phyloP scores from a whole-genome alignment of 2,329 filamentous ascomycete genomes.

The Fusarium sarcochroum region DNA sequence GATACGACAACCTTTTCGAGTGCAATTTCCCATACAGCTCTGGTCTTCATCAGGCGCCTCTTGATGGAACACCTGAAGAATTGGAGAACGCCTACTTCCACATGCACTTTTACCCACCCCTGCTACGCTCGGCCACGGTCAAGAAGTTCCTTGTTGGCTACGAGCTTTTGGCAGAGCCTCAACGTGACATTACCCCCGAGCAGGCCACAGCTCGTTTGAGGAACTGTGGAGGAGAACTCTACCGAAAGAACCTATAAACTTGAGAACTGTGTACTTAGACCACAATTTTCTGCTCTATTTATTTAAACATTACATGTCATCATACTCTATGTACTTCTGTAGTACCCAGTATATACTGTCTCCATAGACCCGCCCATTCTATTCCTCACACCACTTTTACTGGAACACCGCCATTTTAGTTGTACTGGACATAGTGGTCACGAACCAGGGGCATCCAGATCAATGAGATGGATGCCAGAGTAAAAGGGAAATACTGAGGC shows the following conservation, averaged over 20 bases:
- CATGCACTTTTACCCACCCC: conserved; percentile 96
- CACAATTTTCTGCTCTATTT: conserved; percentile 23
- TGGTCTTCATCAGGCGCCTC: conserved; percentile 93
- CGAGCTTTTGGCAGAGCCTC: conserved; percentile 97
- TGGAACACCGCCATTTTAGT: conserved; percentile 37
- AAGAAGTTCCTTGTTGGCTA: conserved; percentile 97
- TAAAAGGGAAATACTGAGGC: conserved; percentile 69
- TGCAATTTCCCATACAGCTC: conserved; percentile 98
- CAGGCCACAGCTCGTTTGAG: conserved; percentile 87
- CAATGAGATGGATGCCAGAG: conserved; percentile 64
- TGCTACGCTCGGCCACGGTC: conserved; percentile 92
- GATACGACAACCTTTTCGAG: conserved; percentile 98
- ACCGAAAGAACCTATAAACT: conserved; percentile 71
- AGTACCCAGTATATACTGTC: background rate
- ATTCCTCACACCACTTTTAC: background rate
- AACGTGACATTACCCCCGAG: conserved; percentile 97
- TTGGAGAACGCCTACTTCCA: conserved; percentile 92
- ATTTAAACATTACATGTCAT: conserved; percentile 22
- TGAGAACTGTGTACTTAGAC: conserved; percentile 6
- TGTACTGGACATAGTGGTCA: conserved; percentile 73
- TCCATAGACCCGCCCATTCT: background rate
- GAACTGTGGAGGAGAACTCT: conserved; percentile 84
- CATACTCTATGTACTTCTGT: background rate
- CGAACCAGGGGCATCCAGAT: conserved; percentile 78
- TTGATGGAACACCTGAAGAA: conserved; percentile 85